phyloP scores from a whole-genome alignment of 2,329 filamentous ascomycete species.

The Aspergillus niger region DNA sequence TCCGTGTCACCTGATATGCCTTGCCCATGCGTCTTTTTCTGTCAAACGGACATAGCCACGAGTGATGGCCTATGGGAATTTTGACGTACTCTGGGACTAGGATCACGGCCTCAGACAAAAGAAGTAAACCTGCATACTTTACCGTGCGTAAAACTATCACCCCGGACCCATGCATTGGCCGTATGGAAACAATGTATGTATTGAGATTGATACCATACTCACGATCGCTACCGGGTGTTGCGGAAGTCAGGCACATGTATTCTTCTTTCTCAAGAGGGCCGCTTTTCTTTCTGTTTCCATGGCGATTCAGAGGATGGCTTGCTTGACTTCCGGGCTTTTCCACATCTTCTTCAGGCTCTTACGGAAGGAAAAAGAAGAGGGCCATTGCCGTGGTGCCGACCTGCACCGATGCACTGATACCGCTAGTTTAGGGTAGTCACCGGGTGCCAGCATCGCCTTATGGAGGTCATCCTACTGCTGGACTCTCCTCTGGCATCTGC shows the following conservation, averaged over 20 bases:
- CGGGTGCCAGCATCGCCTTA: not conserved
- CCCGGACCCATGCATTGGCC: not conserved
- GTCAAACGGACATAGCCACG: not conserved
- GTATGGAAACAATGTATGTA: no score
- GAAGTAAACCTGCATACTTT: not conserved
- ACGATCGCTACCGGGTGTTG: not conserved
- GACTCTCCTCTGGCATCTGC: constrained; percentile 18
- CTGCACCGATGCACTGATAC: not conserved
- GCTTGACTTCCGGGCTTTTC: not conserved
- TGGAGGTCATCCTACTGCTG: not conserved
- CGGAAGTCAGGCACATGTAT: not conserved
- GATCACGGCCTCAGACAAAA: not conserved
- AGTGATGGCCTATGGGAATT: not conserved
- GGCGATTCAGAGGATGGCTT: not conserved
- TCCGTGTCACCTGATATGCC: constrained; percentile 3
- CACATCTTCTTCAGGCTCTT: not conserved
- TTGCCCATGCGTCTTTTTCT: not conserved
- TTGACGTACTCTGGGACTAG: not conserved
- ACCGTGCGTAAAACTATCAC: not conserved
- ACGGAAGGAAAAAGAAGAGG: not conserved
- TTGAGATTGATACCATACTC: not conserved
- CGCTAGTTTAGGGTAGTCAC: constrained; percentile 1
- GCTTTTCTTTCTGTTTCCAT: not conserved
- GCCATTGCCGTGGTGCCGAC: not conserved
- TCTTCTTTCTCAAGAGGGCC: not conserved